phyloP scores from a whole-genome alignment of 257 asterid genomes.

The Nemophila menziesii region DNA sequence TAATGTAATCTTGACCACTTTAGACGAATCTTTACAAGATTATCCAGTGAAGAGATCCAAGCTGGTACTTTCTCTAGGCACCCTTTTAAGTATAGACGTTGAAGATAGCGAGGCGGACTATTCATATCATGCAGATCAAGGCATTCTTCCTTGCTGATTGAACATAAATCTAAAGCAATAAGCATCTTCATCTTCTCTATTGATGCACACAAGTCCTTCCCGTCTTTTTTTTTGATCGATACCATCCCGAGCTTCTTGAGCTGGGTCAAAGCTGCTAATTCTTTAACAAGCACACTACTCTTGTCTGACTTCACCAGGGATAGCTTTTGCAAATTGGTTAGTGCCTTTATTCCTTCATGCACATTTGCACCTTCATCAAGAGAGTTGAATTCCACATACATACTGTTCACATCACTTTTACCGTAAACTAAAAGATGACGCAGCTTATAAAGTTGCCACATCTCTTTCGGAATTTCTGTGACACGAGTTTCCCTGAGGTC shows the following conservation, averaged over 20 bases:
- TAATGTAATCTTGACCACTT: conserved; percentile 20
- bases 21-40: conserved; percentile 17
- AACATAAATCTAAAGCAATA: conserved; percentile 12
- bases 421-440: conserved; percentile 21
- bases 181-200: conserved; percentile 20
- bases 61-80: conserved; percentile 12
- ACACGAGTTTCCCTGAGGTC: conserved; percentile 24
- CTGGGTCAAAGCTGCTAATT: conserved; percentile 15
- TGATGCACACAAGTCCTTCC: conserved; percentile 15
- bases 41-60: conserved; percentile 21
- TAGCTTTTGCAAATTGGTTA: conserved; percentile 19
- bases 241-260: conserved; percentile 18
- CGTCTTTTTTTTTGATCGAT: conserved; percentile 24
- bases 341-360: conserved; percentile 15
- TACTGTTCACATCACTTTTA: too few species aligned
- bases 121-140: conserved; percentile 18
- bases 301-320: conserved; percentile 15
- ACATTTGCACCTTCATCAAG: too few species aligned
- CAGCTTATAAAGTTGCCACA: conserved; percentile 19
- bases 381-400: too few species aligned
- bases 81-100: conserved; percentile 19
- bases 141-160: conserved; percentile 14
- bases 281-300: conserved; percentile 12
- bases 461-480: conserved; percentile 23
- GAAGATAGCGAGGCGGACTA: conserved; percentile 23